A percentile compares a stretch with the other conserved stretches of the same genome.
Evolutionary conservation across 495 filamentous ascomycete genomes (phyloP).

Genomic region (Aspergillus saccharolyticus): DNA sequence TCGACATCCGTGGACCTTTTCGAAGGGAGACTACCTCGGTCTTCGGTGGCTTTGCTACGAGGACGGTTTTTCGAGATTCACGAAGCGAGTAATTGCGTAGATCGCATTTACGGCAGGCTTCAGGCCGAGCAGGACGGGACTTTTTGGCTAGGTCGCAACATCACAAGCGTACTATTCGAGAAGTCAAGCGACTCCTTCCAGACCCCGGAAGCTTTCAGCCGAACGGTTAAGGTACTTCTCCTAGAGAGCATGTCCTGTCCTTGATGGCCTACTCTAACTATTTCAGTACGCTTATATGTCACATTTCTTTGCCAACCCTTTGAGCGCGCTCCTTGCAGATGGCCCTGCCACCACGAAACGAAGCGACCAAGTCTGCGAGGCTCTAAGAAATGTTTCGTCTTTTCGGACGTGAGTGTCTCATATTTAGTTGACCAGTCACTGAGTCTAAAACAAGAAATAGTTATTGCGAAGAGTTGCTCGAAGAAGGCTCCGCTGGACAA

Average conservation of each 20-base stretch:
- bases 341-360: slow-evolving; percentile 24
- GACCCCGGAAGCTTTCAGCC: slow-evolving; percentile 73
- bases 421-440: not conserved
- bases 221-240: slow-evolving; percentile 67
- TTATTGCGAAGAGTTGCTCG: slow-evolving; percentile 42
- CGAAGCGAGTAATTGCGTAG: slow-evolving; percentile 66
- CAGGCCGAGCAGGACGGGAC: slow-evolving; percentile 49
- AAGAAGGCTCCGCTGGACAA: slow-evolving; percentile 31
- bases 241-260: not conserved
- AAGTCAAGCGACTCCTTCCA: slow-evolving; percentile 82
- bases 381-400: slow-evolving; percentile 71
- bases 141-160: slow-evolving; percentile 65
- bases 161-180: slow-evolving; percentile 60
- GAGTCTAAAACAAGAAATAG: slow-evolving; percentile 21
- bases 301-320: slow-evolving; percentile 86
- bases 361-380: slow-evolving; percentile 61
- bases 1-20: slow-evolving; percentile 89
- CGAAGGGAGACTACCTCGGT: slow-evolving; percentile 74
- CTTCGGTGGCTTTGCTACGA: slow-evolving; percentile 61
- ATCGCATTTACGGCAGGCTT: slow-evolving; percentile 69
- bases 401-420: slow-evolving; percentile 56
- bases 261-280: slow-evolving; percentile 11
- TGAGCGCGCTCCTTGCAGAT: slow-evolving; percentile 59
- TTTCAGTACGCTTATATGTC: slow-evolving; percentile 87
- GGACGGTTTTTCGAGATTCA: slow-evolving; percentile 83